These are phyloP conservation scores for Fusarium sp. DNA, from an alignment of 2,329 filamentous ascomycete genomes.

Conservation along the genomic window DNA sequence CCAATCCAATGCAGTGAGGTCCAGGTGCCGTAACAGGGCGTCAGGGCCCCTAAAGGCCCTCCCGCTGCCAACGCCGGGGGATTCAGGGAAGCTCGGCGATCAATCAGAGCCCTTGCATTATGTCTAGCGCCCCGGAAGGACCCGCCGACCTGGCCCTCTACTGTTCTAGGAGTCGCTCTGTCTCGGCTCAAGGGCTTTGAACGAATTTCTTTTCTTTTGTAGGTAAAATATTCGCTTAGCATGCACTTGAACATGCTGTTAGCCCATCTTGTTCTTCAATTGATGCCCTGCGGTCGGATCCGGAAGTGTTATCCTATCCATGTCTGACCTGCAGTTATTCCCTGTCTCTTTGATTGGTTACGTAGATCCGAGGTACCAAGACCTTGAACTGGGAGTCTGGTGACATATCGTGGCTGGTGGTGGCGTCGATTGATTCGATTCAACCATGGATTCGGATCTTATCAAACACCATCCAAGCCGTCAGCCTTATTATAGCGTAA, in stretches of 20 bases:
- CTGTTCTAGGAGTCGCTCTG: slow-evolving; percentile 32
- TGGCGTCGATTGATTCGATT: background rate
- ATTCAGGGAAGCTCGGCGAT: slow-evolving; percentile 35
- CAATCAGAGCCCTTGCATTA: slow-evolving; percentile 44
- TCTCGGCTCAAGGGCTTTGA: slow-evolving; percentile 41
- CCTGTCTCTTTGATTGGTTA: background rate
- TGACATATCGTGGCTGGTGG: slow-evolving; percentile 5
- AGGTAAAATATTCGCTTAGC: slow-evolving; percentile 17
- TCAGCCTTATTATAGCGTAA: background rate
- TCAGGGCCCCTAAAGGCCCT: background rate
- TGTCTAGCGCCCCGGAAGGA: slow-evolving; percentile 43
- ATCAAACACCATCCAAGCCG: background rate
- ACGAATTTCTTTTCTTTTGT: slow-evolving; percentile 13
- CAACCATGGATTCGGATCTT: background rate
- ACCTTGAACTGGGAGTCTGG: background rate
- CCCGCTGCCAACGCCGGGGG: slow-evolving; percentile 18
- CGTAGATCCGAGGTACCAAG: slow-evolving; percentile 1
- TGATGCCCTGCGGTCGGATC: background rate
- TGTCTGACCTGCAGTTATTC: background rate
- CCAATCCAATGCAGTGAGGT: background rate
- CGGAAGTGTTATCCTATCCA: background rate
- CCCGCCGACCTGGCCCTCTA: slow-evolving; percentile 33
- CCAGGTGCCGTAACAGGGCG: slow-evolving; percentile 17
- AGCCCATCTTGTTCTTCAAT: slow-evolving; percentile 5
- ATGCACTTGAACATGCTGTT: background rate